Conservation (phyloP, 2,329 filamentous ascomycete species). For the Apiospora rasikravindrae region DNA sequence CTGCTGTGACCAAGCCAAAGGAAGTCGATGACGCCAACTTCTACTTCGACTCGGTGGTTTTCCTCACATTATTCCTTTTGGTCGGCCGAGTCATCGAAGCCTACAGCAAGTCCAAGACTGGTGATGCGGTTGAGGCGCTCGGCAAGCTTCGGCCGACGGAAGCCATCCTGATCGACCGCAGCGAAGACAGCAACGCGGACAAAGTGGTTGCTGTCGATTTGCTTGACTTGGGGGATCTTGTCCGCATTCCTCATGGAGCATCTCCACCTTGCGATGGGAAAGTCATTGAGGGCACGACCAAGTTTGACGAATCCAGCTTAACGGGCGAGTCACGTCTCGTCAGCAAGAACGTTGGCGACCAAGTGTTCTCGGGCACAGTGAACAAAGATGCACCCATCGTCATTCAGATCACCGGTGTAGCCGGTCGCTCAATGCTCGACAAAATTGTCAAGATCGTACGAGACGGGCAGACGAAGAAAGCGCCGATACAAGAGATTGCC, state of each 20-base stretch:
- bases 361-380: constrained; percentile 74
- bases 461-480: constrained; percentile 77
- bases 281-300: constrained; percentile 65
- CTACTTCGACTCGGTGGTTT: constrained; percentile 94
- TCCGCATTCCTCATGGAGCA: constrained; percentile 77
- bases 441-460: constrained; percentile 78
- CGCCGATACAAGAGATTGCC: constrained; percentile 77
- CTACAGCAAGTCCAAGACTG: constrained; percentile 90
- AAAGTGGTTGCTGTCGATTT: constrained; percentile 64
- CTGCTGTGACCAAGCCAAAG: constrained; percentile 49
- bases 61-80: constrained; percentile 87
- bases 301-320: constrained; percentile 88
- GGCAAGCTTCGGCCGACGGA: constrained; percentile 79
- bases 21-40: constrained; percentile 57
- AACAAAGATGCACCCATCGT: constrained; percentile 71
- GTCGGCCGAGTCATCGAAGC: constrained; percentile 77
- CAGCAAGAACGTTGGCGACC: constrained; percentile 66
- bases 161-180: constrained; percentile 69
- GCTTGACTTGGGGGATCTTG: constrained; percentile 75
- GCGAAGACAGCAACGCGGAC: constrained; percentile 43
- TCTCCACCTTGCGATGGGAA: constrained; percentile 86
- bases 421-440: constrained; percentile 77
- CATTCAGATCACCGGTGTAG: constrained; percentile 66
- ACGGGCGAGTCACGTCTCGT: constrained; percentile 78
- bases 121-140: constrained; percentile 81